Evolutionary conservation across 2,329 filamentous ascomycete genomes (phyloP).

Genomic region (Scleromitrula shiraiana): DNA sequence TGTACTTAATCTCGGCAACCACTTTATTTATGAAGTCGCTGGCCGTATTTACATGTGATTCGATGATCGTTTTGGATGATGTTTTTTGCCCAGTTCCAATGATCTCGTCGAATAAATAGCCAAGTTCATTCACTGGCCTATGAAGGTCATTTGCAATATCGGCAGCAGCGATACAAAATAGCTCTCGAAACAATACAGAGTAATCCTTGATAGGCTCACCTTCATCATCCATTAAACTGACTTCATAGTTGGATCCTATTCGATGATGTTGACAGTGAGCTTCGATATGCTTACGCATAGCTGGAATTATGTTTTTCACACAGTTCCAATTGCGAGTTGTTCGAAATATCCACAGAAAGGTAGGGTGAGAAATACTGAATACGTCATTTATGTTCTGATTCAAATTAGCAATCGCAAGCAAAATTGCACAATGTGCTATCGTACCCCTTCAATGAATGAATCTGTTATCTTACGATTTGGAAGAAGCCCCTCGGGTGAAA

Average conservation of each 20-base stretch:
- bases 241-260: slow-evolving; percentile 31
- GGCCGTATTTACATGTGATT: neutral
- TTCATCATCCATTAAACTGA: slow-evolving; percentile 44
- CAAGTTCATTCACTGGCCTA: slow-evolving; percentile 53
- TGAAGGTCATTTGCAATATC: slow-evolving; percentile 63
- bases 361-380: slow-evolving; percentile 67
- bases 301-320: slow-evolving; percentile 58
- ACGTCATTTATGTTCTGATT: slow-evolving; percentile 56
- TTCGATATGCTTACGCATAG: slow-evolving; percentile 66
- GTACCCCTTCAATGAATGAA: slow-evolving; percentile 59
- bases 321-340: slow-evolving; percentile 71
- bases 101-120: slow-evolving; percentile 69
- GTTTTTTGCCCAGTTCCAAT: slow-evolving; percentile 49
- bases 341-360: slow-evolving; percentile 83
- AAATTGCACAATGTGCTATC: slow-evolving; percentile 9
- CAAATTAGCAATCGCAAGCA: neutral
- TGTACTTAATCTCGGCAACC: slow-evolving; percentile 2
- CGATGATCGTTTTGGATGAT: slow-evolving; percentile 1
- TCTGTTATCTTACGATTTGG: slow-evolving; percentile 72
- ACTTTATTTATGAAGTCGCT: neutral
- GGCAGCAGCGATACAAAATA: slow-evolving; percentile 73
- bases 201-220: slow-evolving; percentile 59
- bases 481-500: slow-evolving; percentile 60
- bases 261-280: slow-evolving; percentile 33
- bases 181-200: slow-evolving; percentile 68